These are phyloP conservation scores for Venturia pyrina DNA, from an alignment of 2,329 filamentous ascomycete species.

Conservation along the genomic window DNA sequence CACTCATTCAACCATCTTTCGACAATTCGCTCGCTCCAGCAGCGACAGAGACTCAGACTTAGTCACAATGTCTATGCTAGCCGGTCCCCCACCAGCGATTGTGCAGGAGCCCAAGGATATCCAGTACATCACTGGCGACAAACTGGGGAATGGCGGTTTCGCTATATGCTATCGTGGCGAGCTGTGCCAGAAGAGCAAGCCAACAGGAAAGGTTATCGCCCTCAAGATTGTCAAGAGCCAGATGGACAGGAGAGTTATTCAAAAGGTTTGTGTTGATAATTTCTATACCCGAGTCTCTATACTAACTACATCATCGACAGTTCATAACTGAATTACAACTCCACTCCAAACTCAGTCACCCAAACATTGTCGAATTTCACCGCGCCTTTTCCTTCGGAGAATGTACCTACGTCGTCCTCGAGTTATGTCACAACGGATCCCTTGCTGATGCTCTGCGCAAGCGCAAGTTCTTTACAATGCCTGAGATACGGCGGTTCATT, in stretches of 20 bases:
- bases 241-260: slow-evolving; percentile 73
- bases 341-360: slow-evolving; percentile 93
- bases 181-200: slow-evolving; percentile 42
- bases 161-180: slow-evolving; percentile 71
- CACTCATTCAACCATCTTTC: slow-evolving; percentile 3
- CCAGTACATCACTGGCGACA: slow-evolving; percentile 62
- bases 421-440: slow-evolving; percentile 90
- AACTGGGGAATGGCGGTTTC: slow-evolving; percentile 73
- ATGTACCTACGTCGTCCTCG: slow-evolving; percentile 87
- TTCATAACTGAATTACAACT: slow-evolving; percentile 84
- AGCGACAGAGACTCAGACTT: not conserved
- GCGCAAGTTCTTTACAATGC: slow-evolving; percentile 79
- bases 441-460: slow-evolving; percentile 97
- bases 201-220: slow-evolving; percentile 58
- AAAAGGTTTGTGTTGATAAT: slow-evolving; percentile 49
- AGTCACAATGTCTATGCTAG: slow-evolving; percentile 16
- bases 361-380: slow-evolving; percentile 91
- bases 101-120: slow-evolving; percentile 59
- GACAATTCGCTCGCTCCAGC: not conserved
- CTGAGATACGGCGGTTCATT: slow-evolving; percentile 87
- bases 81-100: slow-evolving; percentile 42
- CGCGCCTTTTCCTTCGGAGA: slow-evolving; percentile 83
- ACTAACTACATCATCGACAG: slow-evolving; percentile 47
- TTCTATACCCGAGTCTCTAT: slow-evolving; percentile 12
- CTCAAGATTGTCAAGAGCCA: slow-evolving; percentile 76